Conservation (phyloP, 2,329 filamentous ascomycete genomes). For the Pyricularia sp. region DNA sequence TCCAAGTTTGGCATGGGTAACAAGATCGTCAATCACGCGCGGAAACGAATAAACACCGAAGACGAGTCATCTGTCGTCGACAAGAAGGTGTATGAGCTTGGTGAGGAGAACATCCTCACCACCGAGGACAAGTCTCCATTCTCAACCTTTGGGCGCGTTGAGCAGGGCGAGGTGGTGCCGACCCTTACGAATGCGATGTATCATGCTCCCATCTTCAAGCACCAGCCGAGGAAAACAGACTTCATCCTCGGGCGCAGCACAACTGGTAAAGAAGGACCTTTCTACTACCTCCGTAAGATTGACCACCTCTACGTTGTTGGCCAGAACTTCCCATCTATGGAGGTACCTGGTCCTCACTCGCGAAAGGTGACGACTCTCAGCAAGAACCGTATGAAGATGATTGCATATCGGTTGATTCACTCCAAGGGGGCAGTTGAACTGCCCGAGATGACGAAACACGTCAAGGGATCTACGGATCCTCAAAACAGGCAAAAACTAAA, state of each 20-base stretch:
- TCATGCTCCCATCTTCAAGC: constrained; percentile 85
- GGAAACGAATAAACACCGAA: constrained; percentile 63
- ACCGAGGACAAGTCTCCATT: constrained; percentile 96
- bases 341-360: constrained; percentile 88
- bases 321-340: constrained; percentile 83
- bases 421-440: constrained; percentile 66
- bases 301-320: constrained; percentile 88
- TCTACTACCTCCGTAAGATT: constrained; percentile 79
- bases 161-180: constrained; percentile 80
- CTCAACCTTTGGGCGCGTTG: constrained; percentile 86
- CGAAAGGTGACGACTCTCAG: constrained; percentile 93
- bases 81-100: constrained; percentile 61
- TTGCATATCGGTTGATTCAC: constrained; percentile 80
- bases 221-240: constrained; percentile 67
- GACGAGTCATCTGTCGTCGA: constrained; percentile 56
- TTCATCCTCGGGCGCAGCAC: constrained; percentile 80
- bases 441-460: constrained; percentile 82
- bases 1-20: constrained; percentile 98
- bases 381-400: constrained; percentile 94
- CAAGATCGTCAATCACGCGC: constrained; percentile 93
- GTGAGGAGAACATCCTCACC: constrained; percentile 78
- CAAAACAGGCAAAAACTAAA: constrained; percentile 96
- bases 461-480: constrained; percentile 86
- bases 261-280: constrained; percentile 67
- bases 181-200: constrained; percentile 95